Evolutionary conservation across 139 green algal genomes (phyloP).

Genomic region (Tetradesmus obliquus): DNA sequence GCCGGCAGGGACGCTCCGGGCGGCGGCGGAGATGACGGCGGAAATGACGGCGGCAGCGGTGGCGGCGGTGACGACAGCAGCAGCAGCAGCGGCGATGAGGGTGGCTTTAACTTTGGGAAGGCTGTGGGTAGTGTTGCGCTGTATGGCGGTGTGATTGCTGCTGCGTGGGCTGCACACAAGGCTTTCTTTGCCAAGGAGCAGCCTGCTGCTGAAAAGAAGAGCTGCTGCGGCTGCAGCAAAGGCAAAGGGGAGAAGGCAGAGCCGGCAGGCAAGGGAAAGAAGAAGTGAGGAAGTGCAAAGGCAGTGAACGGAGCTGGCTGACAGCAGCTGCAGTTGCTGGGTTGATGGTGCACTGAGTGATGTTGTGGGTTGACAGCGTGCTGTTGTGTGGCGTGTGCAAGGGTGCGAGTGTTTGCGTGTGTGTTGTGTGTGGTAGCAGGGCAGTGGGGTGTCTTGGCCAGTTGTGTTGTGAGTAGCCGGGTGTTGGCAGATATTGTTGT

Average conservation of each 20-base stretch:
- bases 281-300: not conserved
- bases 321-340: not conserved
- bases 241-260: not conserved
- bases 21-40: not conserved
- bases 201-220: not conserved
- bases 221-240: conserved; percentile 26
- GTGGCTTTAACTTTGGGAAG: conserved; percentile 6
- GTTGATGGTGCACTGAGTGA: no score
- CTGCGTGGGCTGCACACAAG: conserved; percentile 19
- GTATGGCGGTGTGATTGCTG: conserved; percentile 32
- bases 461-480: no score
- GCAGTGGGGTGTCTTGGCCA: no score
- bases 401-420: no score
- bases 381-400: no score
- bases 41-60: not conserved
- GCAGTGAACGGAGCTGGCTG: not conserved
- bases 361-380: no score
- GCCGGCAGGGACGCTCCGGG: conserved; percentile 3
- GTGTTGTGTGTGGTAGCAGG: no score
- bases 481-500: no score
- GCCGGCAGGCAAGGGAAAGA: not conserved
- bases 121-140: not conserved
- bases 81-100: not conserved
- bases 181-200: not conserved
- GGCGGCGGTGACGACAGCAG: not conserved